Conservation (phyloP, 495 filamentous ascomycete genomes). For the Aspergillus ellipticus region DNA sequence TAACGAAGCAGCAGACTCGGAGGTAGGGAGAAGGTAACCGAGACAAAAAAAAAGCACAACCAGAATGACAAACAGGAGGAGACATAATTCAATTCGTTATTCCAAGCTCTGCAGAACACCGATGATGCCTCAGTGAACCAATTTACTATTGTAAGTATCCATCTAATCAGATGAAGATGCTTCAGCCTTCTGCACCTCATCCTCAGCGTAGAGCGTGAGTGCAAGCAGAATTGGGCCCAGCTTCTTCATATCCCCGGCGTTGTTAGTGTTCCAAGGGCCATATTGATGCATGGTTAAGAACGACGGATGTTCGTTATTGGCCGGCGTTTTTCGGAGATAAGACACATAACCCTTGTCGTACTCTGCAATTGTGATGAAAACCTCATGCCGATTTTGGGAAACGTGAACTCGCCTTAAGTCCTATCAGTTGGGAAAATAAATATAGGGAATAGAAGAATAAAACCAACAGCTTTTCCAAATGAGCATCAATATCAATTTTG, state of each 20-base stretch:
- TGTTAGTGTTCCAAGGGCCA: constrained; percentile 1
- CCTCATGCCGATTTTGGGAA: constrained; percentile 17
- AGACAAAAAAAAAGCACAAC: no score
- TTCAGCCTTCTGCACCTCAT: neutral
- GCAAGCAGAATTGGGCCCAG: constrained; percentile 6
- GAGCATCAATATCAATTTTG: neutral
- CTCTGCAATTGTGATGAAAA: constrained; percentile 11
- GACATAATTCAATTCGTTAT: no score
- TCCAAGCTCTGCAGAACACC: no score
- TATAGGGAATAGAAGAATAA: neutral
- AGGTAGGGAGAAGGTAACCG: no score
- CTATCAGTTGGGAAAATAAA: no score
- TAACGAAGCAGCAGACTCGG: no score
- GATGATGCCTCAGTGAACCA: no score
- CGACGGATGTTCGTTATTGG: neutral
- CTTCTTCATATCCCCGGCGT: neutral
- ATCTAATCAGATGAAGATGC: no score
- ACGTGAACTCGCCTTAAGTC: constrained; percentile 12
- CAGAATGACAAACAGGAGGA: no score
- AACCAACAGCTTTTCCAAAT: neutral
- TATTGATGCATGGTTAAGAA: constrained; percentile 11
- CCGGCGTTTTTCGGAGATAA: constrained; percentile 3
- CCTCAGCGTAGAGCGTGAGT: neutral
- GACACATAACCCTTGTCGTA: constrained; percentile 12
- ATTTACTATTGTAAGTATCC: no score